Evolutionary conservation across 2,329 filamentous ascomycete genomes (phyloP).

Genomic region (Didymella keratinophila): DNA sequence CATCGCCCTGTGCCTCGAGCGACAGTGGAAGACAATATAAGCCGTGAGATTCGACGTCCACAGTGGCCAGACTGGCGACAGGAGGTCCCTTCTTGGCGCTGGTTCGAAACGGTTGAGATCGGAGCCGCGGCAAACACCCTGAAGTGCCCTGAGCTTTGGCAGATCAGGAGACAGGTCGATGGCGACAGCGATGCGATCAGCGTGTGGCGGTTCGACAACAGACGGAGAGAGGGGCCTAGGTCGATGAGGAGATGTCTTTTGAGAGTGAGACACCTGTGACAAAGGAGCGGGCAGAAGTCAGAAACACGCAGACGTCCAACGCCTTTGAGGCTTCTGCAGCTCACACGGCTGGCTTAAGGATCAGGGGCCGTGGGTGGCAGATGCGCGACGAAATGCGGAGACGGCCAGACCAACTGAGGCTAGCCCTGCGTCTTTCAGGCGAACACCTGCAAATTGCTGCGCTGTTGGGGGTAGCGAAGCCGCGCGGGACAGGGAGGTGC

Average conservation of each 20-base stretch:
- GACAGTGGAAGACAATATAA: conserved; percentile 37
- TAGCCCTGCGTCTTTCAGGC: conserved; percentile 50
- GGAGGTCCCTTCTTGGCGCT: conserved; percentile 41
- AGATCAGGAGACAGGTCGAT: conserved; percentile 32
- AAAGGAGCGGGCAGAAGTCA: conserved; percentile 44
- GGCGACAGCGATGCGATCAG: conserved; percentile 31
- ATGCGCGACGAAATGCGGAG: conserved; percentile 53
- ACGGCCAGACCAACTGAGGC: conserved; percentile 49
- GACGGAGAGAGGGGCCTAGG: conserved; percentile 29
- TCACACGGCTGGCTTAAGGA: conserved; percentile 48
- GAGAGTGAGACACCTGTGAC: conserved; percentile 45
- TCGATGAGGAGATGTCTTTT: conserved; percentile 34
- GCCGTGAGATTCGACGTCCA: conserved; percentile 29
- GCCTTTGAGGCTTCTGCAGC: conserved; percentile 53
- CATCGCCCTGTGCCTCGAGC: conserved; percentile 45
- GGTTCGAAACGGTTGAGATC: conserved; percentile 44
- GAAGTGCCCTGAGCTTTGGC: conserved; percentile 34
- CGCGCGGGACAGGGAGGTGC: conserved; percentile 37
- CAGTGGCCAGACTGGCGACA: conserved; percentile 34
- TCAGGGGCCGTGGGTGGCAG: conserved; percentile 51
- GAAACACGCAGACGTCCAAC: conserved; percentile 47
- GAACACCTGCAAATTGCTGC: conserved; percentile 51
- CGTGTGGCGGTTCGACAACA: conserved; percentile 33
- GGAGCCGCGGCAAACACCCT: conserved; percentile 37
- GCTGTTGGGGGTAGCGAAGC: conserved; percentile 46